Evolutionary conservation across 2,329 filamentous ascomycete genomes (phyloP), one percentile per base, ranked within the genome.

Genomic region (Trichoderma simmonsii): DNA sequence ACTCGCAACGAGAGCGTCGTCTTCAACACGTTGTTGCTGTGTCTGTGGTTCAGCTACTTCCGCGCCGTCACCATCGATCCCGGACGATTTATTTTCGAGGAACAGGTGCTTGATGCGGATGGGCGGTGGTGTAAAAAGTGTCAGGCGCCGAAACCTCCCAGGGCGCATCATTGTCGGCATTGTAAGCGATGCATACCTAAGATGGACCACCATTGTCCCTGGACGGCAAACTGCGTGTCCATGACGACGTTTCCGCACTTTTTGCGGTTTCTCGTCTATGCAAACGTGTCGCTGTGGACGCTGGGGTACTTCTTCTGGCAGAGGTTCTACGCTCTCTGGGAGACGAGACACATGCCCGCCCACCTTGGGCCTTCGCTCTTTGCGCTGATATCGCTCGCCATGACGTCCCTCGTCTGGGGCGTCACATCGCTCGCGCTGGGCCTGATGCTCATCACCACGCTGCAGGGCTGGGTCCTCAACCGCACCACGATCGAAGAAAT

Each of bases 121-220:
- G 76, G 76, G 21, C 75, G 86, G 66, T 95, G 92, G 92, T 97
- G 93, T 83, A 88, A 87, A 75, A 94, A 93, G 80, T 97, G 93
- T 80, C 83, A 88, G 62, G 87, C 88, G 39, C 89, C 89, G 14
- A 96, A 96, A 78, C 93, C 93, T 2, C 89, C 91, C 1, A 86
- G 93, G 74, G 89, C 93, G 1, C 93, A 96, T 84, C 93, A 97
- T 84, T 97, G 93, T 83, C 91, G 90, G 74, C 88, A 88, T 75
- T 97, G 93, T 82, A 85, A 85, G 74, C 89, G 91, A 76, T 94
- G 92, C 80, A 88, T 94, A 63, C 91, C 92, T 48, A 92, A 90
- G 81, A 95, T 95, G 92, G 92, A 95, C 82, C 92, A 94, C 82
- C 93, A 97, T 83, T 96, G 93, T 78, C 92, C 93, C 3, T 96